Conservation (phyloP, 2,329 filamentous ascomycete genomes). For the Pseudogymnoascus sp. region DNA sequence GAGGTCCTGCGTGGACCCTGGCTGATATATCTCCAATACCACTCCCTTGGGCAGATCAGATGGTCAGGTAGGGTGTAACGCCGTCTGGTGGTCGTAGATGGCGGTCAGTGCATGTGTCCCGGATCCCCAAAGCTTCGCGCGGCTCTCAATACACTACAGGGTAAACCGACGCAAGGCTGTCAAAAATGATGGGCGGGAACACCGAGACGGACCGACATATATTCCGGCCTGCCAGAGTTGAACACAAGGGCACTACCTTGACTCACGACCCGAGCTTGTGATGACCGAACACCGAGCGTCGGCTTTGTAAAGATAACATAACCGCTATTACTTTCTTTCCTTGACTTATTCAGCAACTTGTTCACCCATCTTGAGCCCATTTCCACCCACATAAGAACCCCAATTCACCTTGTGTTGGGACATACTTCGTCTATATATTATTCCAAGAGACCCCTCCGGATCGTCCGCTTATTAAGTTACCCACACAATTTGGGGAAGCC, state of each 20-base stretch:
- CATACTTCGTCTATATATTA: neutral
- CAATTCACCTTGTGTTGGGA: neutral
- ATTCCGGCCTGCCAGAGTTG: neutral
- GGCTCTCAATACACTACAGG: neutral
- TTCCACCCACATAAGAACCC: neutral
- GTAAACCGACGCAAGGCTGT: neutral
- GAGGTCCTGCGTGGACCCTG: neutral
- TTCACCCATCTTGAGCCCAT: neutral
- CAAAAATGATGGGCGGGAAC: neutral
- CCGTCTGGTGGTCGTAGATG: slow-evolving; percentile 1
- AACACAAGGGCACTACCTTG: slow-evolving; percentile 1
- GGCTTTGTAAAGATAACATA: slow-evolving; percentile 8
- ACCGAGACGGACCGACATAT: neutral
- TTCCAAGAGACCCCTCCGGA: slow-evolving; percentile 1
- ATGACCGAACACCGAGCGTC: slow-evolving; percentile 4
- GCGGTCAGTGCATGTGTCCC: slow-evolving; percentile 4
- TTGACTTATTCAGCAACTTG: slow-evolving; percentile 1
- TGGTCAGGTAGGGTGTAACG: neutral
- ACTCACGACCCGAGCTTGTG: slow-evolving; percentile 3
- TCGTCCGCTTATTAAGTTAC: slow-evolving; percentile 2
- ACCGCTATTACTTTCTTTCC: neutral
- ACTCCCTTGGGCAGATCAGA: neutral
- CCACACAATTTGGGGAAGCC: slow-evolving; percentile 4
- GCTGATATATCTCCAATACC: neutral
- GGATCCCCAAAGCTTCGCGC: neutral